Base-by-base conservation (phyloP, 208 protist genomes). In the Trypanosoma brucei region DNA sequence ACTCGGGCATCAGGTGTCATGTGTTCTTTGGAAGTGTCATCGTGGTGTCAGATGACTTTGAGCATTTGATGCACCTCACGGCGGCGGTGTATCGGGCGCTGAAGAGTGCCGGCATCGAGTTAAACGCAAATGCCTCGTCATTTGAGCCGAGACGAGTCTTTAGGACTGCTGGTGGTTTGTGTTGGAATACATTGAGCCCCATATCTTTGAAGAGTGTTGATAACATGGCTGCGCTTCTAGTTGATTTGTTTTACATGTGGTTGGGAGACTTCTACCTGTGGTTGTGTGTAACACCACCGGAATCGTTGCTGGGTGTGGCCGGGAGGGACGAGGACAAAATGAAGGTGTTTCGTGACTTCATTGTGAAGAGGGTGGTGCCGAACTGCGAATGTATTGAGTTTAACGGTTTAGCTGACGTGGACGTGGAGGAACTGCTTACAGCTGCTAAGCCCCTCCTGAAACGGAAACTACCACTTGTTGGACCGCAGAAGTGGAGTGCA, bases 161-260 rank as follows among this genome's bases (percentile, higher is more conserved):
- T 14, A 65, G 34, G 30, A 44, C 70, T 39, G 6, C 11, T 7
- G 14, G 45, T 14, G 68, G 54, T 22, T 55, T 67, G 4, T 65
- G 39, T 64, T 90, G 83, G 83, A 75, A 71, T 8, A 78, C 77
- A 30, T 54, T 83, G 59, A 70, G 62, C 30, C 53, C 83, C 36
- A 59, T 69, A 58, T 64, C 63, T 5, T 11, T 90, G 35, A 61
- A 51, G 4, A 30, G 56, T 2, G 67, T 62, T 53, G 76, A 76
- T 31, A 78, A 86, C 40, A 70, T 86, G 8, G 44, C 59, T 6
- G 22, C 53, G 3, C 78, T 90, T 72, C 22, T 75, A 3, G 70
- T 76, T 0, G 74, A 76, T 39, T 46, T 86, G 36, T 90, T 90
- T 54, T 86, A 78, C 54, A 70, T 78, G 39, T 90, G 83, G 83